Conservation (phyloP, 306 rosid species). For the Herpetospermum pedunculosum region DNA sequence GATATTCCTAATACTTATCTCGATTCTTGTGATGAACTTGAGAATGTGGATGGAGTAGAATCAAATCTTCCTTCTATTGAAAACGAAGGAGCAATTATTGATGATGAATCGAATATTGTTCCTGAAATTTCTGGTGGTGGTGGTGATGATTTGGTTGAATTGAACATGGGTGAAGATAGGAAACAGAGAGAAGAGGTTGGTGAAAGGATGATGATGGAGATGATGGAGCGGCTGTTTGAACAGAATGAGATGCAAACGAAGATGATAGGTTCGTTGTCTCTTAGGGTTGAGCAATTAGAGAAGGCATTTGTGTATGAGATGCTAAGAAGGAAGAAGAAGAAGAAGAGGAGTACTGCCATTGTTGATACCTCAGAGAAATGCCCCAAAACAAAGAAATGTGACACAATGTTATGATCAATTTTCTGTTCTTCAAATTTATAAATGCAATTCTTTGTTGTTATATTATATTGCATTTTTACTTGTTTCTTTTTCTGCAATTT, state of each 20-base stretch:
- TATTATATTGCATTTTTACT: not conserved
- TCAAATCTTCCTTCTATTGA: not conserved
- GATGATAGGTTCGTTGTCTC: conserved; percentile 37
- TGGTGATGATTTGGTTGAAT: too few species aligned
- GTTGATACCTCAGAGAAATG: not conserved
- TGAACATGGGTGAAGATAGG: too few species aligned
- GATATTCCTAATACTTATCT: not conserved
- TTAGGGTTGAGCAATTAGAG: conserved; percentile 54
- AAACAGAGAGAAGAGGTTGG: conserved; percentile 8
- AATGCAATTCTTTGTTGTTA: not conserved
- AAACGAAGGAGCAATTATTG: not conserved
- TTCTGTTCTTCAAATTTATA: not conserved
- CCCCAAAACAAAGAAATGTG: not conserved
- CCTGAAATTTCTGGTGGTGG: too few species aligned
- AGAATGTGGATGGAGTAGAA: not conserved
- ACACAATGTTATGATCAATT: not conserved
- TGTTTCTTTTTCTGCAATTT: not conserved
- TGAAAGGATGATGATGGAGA: conserved; percentile 40
- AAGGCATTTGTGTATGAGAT: conserved; percentile 35
- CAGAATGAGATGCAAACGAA: conserved; percentile 39
- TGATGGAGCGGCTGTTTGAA: conserved; percentile 40
- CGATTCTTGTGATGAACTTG: not conserved
- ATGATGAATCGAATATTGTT: too few species aligned
- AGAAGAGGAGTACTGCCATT: not conserved
- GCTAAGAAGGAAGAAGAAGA: conserved; percentile 44